These are phyloP conservation scores for Sisymbrium altissimum DNA, from an alignment of 345 rosid species.

Conservation along the genomic window DNA sequence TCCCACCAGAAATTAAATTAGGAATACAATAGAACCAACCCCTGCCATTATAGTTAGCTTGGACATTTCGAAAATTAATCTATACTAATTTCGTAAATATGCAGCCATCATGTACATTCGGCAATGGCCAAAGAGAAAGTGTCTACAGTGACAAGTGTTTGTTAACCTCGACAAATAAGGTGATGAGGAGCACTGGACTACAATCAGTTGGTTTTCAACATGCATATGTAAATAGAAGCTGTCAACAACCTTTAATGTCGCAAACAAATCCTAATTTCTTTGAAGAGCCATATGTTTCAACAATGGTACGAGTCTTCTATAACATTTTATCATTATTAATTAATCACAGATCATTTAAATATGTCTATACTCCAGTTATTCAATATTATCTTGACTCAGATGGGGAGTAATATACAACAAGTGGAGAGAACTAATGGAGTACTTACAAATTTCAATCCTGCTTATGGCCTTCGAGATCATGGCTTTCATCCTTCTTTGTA, in stretches of 20 bases:
- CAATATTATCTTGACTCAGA: conserved; percentile 8
- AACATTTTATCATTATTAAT: neutral
- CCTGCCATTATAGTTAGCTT: too few species aligned
- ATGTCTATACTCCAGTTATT: neutral
- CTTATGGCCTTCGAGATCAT: conserved; percentile 11
- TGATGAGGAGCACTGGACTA: conserved; percentile 2
- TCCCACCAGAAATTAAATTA: too few species aligned
- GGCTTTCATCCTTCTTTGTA: conserved; percentile 4
- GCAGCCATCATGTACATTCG: neutral
- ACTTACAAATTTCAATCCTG: conserved; percentile 2
- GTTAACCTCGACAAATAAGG: neutral
- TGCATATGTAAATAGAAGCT: neutral
- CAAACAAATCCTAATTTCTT: neutral
- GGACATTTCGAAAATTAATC: too few species aligned
- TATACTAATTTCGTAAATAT: neutral
- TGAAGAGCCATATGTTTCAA: neutral
- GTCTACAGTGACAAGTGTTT: neutral
- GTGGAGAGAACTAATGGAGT: neutral
- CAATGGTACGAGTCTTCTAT: conserved; percentile 5
- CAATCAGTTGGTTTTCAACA: neutral
- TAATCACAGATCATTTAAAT: neutral
- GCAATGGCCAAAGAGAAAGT: conserved; percentile 10
- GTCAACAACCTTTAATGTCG: neutral
- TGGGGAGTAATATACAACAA: conserved; percentile 9
- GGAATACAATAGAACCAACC: too few species aligned